phyloP scores from a whole-genome alignment of 768 basidiomycete species.

The Boletus insuetus region DNA sequence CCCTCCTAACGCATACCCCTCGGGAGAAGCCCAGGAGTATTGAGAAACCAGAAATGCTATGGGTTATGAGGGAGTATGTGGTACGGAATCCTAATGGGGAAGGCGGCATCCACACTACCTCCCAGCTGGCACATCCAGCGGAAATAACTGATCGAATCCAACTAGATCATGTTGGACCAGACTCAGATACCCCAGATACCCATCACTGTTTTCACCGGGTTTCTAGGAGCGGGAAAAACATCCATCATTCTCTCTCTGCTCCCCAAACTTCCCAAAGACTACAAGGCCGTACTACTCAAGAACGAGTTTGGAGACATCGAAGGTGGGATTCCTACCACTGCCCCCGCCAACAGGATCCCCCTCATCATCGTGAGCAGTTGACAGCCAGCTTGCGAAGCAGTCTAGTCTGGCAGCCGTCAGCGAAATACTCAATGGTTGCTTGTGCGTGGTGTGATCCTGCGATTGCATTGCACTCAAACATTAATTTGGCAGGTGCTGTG shows the following conservation, averaged over 20 bases:
- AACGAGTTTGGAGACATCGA: conserved; percentile 96
- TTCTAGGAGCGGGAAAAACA: conserved; percentile 81
- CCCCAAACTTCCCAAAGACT: conserved; percentile 77
- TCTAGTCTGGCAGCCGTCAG: conserved; percentile 83
- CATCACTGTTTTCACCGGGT: conserved; percentile 95
- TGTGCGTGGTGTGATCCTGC: conserved; percentile 45
- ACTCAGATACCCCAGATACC: conserved; percentile 48
- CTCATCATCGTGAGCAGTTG: conserved; percentile 50
- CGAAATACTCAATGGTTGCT: conserved; percentile 95
- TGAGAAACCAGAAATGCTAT: no score
- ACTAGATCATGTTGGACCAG: conserved; percentile 9
- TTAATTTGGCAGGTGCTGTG: conserved; percentile 66
- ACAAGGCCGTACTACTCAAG: conserved; percentile 88
- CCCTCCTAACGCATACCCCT: no score
- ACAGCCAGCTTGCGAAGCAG: conserved; percentile 86
- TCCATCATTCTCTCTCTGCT: conserved; percentile 81
- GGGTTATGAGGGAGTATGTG: no score
- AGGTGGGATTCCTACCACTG: conserved; percentile 42
- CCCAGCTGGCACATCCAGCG: no score
- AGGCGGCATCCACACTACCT: no score
- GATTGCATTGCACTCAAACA: neutral
- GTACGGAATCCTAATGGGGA: no score
- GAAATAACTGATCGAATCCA: no score
- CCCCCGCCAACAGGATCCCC: neutral
- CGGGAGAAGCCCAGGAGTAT: no score